These are phyloP conservation scores for Dothideomycetes sp. DNA, from an alignment of 2,329 filamentous ascomycete genomes.

Conservation along the genomic window DNA sequence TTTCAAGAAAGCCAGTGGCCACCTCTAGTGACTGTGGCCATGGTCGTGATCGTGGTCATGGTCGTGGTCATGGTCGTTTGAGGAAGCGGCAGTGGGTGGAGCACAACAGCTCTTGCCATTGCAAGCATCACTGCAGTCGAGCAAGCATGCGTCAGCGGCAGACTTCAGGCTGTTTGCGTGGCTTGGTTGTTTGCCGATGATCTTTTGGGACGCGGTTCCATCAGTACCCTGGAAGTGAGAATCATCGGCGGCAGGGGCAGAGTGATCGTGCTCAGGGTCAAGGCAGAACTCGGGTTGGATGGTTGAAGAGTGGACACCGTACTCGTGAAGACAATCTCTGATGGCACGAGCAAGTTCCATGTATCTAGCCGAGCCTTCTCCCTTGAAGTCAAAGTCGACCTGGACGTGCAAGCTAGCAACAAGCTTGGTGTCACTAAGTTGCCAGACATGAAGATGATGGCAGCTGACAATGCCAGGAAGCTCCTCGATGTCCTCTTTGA, in stretches of 20 bases:
- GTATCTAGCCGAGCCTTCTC: slow-evolving; percentile 67
- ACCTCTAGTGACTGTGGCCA: background rate
- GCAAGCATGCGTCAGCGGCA: slow-evolving; percentile 29
- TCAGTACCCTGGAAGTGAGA: slow-evolving; percentile 22
- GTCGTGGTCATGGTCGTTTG: slow-evolving; percentile 24
- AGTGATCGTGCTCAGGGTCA: slow-evolving; percentile 36
- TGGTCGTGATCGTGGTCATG: slow-evolving; percentile 24
- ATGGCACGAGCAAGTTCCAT: slow-evolving; percentile 82
- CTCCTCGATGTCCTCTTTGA: slow-evolving; percentile 80
- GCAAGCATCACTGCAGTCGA: slow-evolving; percentile 38
- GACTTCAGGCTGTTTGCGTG: slow-evolving; percentile 23
- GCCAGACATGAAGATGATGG: slow-evolving; percentile 97
- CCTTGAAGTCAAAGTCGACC: slow-evolving; percentile 80
- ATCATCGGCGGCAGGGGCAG: slow-evolving; percentile 22
- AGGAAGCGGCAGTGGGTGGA: slow-evolving; percentile 10
- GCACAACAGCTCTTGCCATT: slow-evolving; percentile 33
- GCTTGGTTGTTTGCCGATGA: slow-evolving; percentile 28
- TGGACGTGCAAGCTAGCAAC: slow-evolving; percentile 91
- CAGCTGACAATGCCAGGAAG: slow-evolving; percentile 81
- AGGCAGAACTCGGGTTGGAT: slow-evolving; percentile 81
- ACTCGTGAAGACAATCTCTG: slow-evolving; percentile 81
- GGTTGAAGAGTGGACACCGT: slow-evolving; percentile 92
- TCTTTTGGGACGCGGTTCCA: slow-evolving; percentile 22
- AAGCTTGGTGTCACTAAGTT: slow-evolving; percentile 87
- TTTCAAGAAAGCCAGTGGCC: background rate